Evolutionary conservation across 2,329 filamentous ascomycete genomes (phyloP).

Genomic region (Boeremia lycopersici): DNA sequence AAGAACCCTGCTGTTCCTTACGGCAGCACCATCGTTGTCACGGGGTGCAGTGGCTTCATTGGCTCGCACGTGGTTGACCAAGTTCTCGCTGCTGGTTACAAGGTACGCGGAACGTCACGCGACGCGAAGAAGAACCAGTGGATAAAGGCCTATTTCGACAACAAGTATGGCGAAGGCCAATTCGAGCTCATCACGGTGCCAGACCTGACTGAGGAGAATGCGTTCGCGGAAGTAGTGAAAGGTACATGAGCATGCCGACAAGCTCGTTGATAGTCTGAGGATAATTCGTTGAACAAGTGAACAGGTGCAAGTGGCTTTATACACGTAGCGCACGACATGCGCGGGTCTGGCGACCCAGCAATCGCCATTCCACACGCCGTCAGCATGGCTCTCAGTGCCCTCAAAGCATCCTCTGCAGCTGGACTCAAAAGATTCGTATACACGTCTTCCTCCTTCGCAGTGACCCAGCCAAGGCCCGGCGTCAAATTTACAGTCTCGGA

Average conservation of each 20-base stretch:
- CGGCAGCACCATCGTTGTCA: constrained; percentile 42
- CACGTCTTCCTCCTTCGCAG: constrained; percentile 52
- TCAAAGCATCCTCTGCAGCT: constrained; percentile 49
- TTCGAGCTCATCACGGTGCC: constrained; percentile 41
- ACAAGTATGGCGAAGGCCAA: constrained; percentile 26
- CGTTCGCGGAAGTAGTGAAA: constrained; percentile 36
- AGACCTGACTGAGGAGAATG: constrained; percentile 34
- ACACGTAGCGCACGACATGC: constrained; percentile 54
- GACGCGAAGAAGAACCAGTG: constrained; percentile 37
- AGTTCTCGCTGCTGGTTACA: constrained; percentile 39
- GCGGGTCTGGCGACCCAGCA: constrained; percentile 43
- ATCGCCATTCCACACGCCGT: constrained; percentile 52
- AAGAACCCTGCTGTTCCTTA: constrained; percentile 26
- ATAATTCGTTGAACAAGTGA: too few relatives aligned
- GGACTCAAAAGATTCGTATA: constrained; percentile 49
- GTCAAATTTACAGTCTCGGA: constrained; percentile 42
- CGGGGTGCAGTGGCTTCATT: constrained; percentile 45
- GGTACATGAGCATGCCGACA: constrained; percentile 15
- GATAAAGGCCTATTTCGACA: constrained; percentile 37
- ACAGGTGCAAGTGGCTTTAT: constrained; percentile 48
- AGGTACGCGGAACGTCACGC: constrained; percentile 45
- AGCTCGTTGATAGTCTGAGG: too few relatives aligned
- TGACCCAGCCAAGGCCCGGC: constrained; percentile 42
- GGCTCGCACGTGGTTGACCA: constrained; percentile 42
- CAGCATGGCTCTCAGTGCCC: constrained; percentile 45